Evolutionary conservation across 23 red algal species (phyloP).

Genomic region (Gracilaria gracilis): DNA sequence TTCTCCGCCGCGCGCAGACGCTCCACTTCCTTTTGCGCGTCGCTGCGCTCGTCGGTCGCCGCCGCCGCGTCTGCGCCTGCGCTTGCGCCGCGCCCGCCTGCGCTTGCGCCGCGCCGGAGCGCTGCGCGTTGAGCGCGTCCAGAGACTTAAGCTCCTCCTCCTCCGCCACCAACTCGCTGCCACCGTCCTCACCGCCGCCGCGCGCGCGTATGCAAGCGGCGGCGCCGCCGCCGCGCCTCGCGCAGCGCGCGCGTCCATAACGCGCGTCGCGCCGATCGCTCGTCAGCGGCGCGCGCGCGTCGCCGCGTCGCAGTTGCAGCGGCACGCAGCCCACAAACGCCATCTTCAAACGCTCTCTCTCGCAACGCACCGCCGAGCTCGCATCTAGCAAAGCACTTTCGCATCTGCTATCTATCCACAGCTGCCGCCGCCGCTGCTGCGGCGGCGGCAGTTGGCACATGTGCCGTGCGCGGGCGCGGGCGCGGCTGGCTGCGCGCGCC

Average conservation of each 20-base stretch:
- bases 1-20: slow-evolving; percentile 86
- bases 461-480: too few species aligned
- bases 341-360: not conserved
- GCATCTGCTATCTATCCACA: too few species aligned
- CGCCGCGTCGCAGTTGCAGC: not conserved
- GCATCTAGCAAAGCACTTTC: too few species aligned
- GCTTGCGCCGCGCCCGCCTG: not conserved
- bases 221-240: too few species aligned
- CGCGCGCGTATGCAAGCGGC: too few species aligned
- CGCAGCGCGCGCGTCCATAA: not conserved
- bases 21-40: slow-evolving; percentile 86
- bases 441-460: too few species aligned
- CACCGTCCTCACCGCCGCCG: too few species aligned
- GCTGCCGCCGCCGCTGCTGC: too few species aligned
- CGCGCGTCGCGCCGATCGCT: too few species aligned
- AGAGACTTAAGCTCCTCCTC: not conserved
- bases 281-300: too few species aligned
- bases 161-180: not conserved
- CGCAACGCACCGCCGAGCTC: too few species aligned
- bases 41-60: slow-evolving; percentile 39
- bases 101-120: not conserved
- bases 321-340: not conserved
- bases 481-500: too few species aligned
- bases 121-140: not conserved
- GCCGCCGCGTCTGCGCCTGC: not conserved